A percentile compares a stretch with the other conserved stretches of the same genome.
phyloP scores from a whole-genome alignment of 2,329 filamentous ascomycete genomes.

The Calonectria fujianensis region DNA sequence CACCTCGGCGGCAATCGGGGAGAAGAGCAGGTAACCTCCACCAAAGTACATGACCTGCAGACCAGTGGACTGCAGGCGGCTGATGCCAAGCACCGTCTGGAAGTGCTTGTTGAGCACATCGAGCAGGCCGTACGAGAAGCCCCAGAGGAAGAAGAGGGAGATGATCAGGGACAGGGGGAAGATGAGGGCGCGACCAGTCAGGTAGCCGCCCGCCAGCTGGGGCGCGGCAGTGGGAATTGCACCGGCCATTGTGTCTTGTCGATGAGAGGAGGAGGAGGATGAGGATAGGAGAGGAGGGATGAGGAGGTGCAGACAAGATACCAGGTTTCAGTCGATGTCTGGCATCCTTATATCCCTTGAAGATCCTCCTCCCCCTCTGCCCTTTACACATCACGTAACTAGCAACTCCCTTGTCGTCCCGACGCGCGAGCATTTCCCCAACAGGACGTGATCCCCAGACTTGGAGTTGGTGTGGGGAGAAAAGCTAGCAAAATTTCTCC shows the following conservation, averaged over 20 bases:
- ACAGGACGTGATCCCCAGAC: constrained; percentile 3
- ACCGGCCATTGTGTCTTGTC: constrained; percentile 46
- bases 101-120: constrained; percentile 71
- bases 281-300: constrained; percentile 14
- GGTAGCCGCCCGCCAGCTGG: constrained; percentile 50
- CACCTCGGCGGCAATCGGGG: constrained; percentile 74
- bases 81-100: constrained; percentile 66
- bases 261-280: constrained; percentile 16
- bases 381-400: neutral
- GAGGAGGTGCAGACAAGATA: neutral
- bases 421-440: constrained; percentile 17
- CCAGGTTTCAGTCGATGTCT: neutral
- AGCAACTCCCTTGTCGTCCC: neutral
- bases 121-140: constrained; percentile 67
- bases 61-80: constrained; percentile 66
- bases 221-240: constrained; percentile 50
- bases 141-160: constrained; percentile 68
- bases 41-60: constrained; percentile 73
- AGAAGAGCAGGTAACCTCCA: constrained; percentile 67
- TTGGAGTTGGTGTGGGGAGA: constrained; percentile 21
- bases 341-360: constrained; percentile 31
- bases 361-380: neutral
- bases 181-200: constrained; percentile 61
- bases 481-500: neutral
- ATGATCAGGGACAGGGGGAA: constrained; percentile 77